phyloP scores from a whole-genome alignment of 179 eudicot species.

The Actinidia arguta region DNA sequence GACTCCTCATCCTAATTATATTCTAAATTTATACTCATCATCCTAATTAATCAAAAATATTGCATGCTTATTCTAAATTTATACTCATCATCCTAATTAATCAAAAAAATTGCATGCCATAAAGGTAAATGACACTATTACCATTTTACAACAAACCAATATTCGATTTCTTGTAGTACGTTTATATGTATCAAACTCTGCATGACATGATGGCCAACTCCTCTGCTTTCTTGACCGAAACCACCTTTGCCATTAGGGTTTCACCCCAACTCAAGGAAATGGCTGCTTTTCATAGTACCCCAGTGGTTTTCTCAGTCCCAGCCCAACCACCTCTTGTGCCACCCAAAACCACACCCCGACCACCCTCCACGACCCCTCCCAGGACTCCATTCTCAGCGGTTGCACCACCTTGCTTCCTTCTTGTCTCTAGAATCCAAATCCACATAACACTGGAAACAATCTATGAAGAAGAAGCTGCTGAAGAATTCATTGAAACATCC shows the following conservation, averaged over 20 bases:
- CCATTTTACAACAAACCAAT: not conserved
- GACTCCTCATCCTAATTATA: no score
- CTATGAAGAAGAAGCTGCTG: slow-evolving; percentile 13
- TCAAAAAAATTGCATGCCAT: no score
- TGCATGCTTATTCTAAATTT: no score
- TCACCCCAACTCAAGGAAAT: not conserved
- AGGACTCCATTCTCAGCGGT: slow-evolving; percentile 12
- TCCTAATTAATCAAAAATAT: no score
- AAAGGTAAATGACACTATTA: not conserved
- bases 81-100: not conserved
- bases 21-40: no score
- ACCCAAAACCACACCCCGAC: not conserved
- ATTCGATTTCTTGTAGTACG: not conserved
- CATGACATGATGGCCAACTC: not conserved
- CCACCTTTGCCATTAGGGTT: not conserved
- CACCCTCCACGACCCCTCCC: not conserved
- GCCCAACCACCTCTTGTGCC: slow-evolving; percentile 1
- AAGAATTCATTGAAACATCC: not conserved
- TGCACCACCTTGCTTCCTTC: slow-evolving; percentile 4
- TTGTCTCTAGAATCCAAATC: not conserved
- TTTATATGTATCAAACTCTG: not conserved
- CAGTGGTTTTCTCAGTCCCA: not conserved
- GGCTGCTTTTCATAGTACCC: not conserved
- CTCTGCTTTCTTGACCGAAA: slow-evolving; percentile 3
- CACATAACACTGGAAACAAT: slow-evolving; percentile 24